Base-by-base conservation (phyloP, 1,284 basidiomycete species). In the Naganishia sp. region DNA sequence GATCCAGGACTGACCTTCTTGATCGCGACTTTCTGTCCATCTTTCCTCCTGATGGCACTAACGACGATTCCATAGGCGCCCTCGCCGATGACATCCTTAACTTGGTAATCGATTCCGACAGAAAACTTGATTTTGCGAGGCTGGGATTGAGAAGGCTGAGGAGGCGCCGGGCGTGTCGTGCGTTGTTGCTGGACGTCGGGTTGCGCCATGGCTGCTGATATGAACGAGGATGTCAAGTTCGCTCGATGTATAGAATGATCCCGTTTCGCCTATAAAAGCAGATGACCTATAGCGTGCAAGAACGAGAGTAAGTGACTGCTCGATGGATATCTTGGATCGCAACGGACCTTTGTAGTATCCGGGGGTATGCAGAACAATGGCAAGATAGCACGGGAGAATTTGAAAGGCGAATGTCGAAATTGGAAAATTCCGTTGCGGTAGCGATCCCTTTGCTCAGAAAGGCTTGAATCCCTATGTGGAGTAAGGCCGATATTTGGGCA, bases 1-100 rank as follows among this genome's bases (percentile, higher is more conserved):
- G 23, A 21, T 2, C 4, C 35, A 13, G 35, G 7, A 13, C 35
- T 21, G 31, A 69, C 68, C 68, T 92, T 92, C 84, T 93, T 92
- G 82, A 91, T 91, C 60, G 90, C 90, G 64, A 92, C 89, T 76
- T 90, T 90, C 62, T 87, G 86, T 56, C 88, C 87, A 63, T 86
- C 90, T 11, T 89, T 88, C 72, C 86, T 80, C 75, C 94, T 91
- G 2, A 92, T 83, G 3, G 92, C 92, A 70, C 76, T 69, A 53
- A 93, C 92, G 72, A 94, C 92, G 72, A 91, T 84, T 62, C 90
- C 80, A 69, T 81, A 82, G 9, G 89, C 90, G 51, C 90, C 90
- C 76, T 92, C 90, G 61, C 93, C 93, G 63, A 95, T 89, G 70
- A 94, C 90, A 81, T 94, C 91, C 71, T 92, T 85, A 11, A 92